These are phyloP conservation scores for Hypoxylon sp. DNA, from an alignment of 2,329 filamentous ascomycete species.

Conservation along the genomic window DNA sequence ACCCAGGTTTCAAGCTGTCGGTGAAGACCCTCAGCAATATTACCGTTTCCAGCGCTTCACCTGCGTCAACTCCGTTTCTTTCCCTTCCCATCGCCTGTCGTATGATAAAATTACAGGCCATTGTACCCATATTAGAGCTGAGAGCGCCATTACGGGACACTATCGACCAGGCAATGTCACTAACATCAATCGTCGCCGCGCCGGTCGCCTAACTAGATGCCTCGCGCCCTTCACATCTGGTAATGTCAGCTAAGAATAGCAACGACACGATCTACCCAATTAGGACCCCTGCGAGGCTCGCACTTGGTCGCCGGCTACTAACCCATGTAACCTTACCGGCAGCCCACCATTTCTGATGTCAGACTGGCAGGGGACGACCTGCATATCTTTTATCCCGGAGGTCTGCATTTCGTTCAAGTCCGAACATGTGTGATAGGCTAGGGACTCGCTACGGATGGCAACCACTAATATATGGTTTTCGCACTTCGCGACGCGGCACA, in stretches of 20 bases:
- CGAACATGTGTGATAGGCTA: conserved; percentile 33
- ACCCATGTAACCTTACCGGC: conserved; percentile 40
- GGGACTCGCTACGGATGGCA: conserved; percentile 6
- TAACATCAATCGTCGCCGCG: conserved; percentile 31
- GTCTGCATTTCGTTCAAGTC: conserved; percentile 36
- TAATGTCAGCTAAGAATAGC: conserved; percentile 43
- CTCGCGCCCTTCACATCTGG: conserved; percentile 24
- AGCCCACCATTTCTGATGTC: conserved; percentile 46
- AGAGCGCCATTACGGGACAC: conserved; percentile 10
- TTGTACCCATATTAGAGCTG: conserved; percentile 10
- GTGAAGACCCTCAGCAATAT: conserved; percentile 11
- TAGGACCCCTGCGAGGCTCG: conserved; percentile 35
- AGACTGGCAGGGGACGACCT: conserved; percentile 42
- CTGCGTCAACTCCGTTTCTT: neutral
- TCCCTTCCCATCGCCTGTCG: neutral
- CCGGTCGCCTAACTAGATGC: conserved; percentile 35
- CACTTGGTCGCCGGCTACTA: conserved; percentile 36
- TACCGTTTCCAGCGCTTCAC: neutral
- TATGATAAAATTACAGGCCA: conserved; percentile 9
- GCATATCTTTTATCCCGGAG: conserved; percentile 39
- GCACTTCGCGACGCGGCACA: conserved; percentile 12
- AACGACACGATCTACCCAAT: conserved; percentile 36
- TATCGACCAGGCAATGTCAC: conserved; percentile 15
- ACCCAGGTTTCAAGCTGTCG: conserved; percentile 3
- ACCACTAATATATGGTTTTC: conserved; percentile 14